Evolutionary conservation across 768 basidiomycete genomes (phyloP).

Genomic region (Phanerodontia chrysosporium): DNA sequence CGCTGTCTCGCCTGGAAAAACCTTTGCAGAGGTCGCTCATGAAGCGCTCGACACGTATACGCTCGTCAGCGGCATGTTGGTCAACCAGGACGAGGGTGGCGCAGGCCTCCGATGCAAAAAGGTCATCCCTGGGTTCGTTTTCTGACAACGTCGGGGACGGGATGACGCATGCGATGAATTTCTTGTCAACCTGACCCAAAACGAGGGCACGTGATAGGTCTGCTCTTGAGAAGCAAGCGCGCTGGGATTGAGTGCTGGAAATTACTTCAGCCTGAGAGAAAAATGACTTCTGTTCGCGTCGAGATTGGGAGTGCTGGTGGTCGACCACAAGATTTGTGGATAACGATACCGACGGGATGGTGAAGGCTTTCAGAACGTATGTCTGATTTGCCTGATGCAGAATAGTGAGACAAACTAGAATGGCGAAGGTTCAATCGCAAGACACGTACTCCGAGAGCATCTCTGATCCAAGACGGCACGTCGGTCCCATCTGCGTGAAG

Average conservation of each 20-base stretch:
- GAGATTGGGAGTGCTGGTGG: neutral
- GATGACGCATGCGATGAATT: constrained; percentile 81
- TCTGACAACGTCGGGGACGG: constrained; percentile 21
- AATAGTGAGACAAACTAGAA: neutral
- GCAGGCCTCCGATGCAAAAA: neutral
- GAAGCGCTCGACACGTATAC: constrained; percentile 84
- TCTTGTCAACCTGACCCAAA: constrained; percentile 84
- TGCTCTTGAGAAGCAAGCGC: constrained; percentile 37
- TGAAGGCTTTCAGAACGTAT: constrained; percentile 46
- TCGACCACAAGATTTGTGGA: constrained; percentile 7
- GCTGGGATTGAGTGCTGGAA: neutral
- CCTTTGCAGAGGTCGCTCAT: constrained; percentile 70
- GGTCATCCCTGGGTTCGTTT: constrained; percentile 1
- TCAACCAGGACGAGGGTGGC: constrained; percentile 73
- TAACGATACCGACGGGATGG: constrained; percentile 36
- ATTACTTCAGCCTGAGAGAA: neutral
- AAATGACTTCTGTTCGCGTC: neutral
- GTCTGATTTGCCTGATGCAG: constrained; percentile 48
- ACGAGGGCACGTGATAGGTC: constrained; percentile 57
- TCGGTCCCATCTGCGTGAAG: constrained; percentile 3
- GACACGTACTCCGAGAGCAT: constrained; percentile 49
- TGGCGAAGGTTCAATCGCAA: neutral
- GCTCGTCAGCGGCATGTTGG: constrained; percentile 98
- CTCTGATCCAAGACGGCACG: constrained; percentile 61
- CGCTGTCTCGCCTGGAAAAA: constrained; percentile 29